Percentiles rank a stretch among this genome's conserved stretches.
Evolutionary conservation across 2,329 filamentous ascomycete species (phyloP).

Genomic region (Thielaviopsis populi): DNA sequence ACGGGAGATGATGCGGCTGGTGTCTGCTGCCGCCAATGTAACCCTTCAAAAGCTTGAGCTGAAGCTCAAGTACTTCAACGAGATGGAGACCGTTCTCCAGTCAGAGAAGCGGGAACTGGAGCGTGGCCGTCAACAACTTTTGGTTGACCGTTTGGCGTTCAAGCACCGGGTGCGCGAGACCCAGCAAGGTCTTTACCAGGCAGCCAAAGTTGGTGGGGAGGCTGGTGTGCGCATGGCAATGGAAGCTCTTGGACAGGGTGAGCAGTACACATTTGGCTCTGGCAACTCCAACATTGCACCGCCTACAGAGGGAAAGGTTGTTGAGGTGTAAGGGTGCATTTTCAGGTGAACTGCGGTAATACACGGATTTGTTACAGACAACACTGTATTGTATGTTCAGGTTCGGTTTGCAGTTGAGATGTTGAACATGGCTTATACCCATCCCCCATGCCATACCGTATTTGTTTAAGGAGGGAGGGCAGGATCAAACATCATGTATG

Average conservation of each 20-base stretch:
- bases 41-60: constrained; percentile 92
- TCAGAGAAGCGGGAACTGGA: constrained; percentile 89
- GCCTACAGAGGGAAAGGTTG: constrained; percentile 12
- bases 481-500: neutral
- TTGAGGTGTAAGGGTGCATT: constrained; percentile 13
- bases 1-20: constrained; percentile 85
- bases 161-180: constrained; percentile 74
- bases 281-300: neutral
- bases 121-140: constrained; percentile 78
- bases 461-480: neutral
- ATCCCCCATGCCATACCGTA: neutral
- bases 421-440: neutral
- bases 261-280: constrained; percentile 38
- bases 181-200: constrained; percentile 57
- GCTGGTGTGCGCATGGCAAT: constrained; percentile 34
- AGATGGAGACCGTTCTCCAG: constrained; percentile 84
- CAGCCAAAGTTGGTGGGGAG: constrained; percentile 34
- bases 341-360: neutral
- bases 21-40: constrained; percentile 82
- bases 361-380: neutral
- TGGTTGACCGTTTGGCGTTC: constrained; percentile 81
- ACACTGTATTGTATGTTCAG: neutral
- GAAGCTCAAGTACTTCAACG: constrained; percentile 89
- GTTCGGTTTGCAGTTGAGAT: neutral
- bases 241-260: constrained; percentile 33